These are phyloP conservation scores for Arthrobotrys musiformis DNA, from an alignment of 2,329 filamentous ascomycete species.

Conservation along the genomic window DNA sequence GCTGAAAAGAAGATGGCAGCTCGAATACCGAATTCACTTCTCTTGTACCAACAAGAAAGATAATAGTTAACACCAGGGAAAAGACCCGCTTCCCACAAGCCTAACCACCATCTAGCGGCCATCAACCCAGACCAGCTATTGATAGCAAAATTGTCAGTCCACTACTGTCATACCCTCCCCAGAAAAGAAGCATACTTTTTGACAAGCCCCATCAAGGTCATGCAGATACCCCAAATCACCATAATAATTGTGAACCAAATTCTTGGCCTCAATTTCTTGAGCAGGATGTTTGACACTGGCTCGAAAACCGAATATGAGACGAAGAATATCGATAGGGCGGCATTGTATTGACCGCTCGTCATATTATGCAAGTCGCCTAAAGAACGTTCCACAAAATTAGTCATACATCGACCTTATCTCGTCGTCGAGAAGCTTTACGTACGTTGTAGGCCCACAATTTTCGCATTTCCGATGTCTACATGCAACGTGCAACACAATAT, in stretches of 20 bases:
- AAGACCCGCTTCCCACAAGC: constrained; percentile 78
- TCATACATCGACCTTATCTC: background rate
- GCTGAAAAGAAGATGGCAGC: constrained; percentile 75
- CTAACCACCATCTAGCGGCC: constrained; percentile 76
- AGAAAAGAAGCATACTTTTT: constrained; percentile 63
- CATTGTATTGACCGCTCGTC: constrained; percentile 75
- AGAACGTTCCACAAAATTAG: constrained; percentile 3
- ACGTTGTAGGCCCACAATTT: constrained; percentile 68
- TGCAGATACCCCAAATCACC: constrained; percentile 66
- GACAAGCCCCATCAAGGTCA: constrained; percentile 76
- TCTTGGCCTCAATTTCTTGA: constrained; percentile 79
- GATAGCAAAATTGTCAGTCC: background rate
- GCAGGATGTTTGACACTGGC: constrained; percentile 79
- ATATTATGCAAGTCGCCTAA: constrained; percentile 64
- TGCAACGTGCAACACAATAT: constrained; percentile 70
- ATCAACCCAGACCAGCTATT: constrained; percentile 70
- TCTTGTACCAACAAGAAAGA: constrained; percentile 84
- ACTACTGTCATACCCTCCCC: background rate
- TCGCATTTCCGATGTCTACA: constrained; percentile 71
- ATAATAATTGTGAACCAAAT: constrained; percentile 86
- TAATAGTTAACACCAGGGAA: constrained; percentile 84
- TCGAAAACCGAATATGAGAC: constrained; percentile 84
- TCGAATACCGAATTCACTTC: constrained; percentile 81
- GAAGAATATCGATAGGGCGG: constrained; percentile 84
- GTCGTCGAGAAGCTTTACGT: constrained; percentile 62